Evolutionary conservation across 139 green algal genomes (phyloP), one percentile per base, ranked within the genome.

Genomic region (Deuterostichococcus epilithicus): DNA sequence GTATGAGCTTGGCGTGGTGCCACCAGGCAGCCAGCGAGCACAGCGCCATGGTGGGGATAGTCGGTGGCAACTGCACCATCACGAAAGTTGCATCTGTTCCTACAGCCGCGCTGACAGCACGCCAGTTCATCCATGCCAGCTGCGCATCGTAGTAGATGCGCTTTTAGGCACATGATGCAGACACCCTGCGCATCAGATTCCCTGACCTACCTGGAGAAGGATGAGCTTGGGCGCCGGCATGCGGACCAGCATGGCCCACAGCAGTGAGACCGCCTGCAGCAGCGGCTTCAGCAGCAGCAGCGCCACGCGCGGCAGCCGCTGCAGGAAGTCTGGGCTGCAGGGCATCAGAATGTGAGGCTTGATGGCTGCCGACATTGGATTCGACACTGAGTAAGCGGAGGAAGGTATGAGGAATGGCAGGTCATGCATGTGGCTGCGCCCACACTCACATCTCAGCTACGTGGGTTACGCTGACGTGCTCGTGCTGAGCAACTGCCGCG

Each of bases 61-160:
- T 90, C 26, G 96, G 96, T 3, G 96, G 96, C 63, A 92, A 92
- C 86, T 98, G 95, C 65, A 85, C 26, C 33, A 82, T 23, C 25
- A 81, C 30, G 5, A 36, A 32, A n/a, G 39, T 13, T 13, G 28
- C 52, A 30, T 63, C 52, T 20, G 18, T 25, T 28, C n/a, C 10
- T 30, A 28, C 8, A 63, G 52, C 52, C 3, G 52, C 52, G 3
- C 18, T 63, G 10, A 23, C 42, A 52, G 42, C 42, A 52, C 42
- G 13, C 13, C 10, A 8, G 13, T 8, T 8, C 10, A 23, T 8
- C 8, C 42, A 52, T 52, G 42, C 42, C 13, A 13, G n/a, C n/a
- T n/a, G n/a, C n/a, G n/a, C n/a, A n/a, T n/a, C n/a, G n/a, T n/a
- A n/a, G n/a, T n/a, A n/a, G n/a, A 52, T 52, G 42, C 10, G 8